Percentiles rank a stretch among this genome's conserved stretches.
These are phyloP conservation scores for Curvularia sp. DNA, from an alignment of 2,329 filamentous ascomycete species.

Conservation along the genomic window DNA sequence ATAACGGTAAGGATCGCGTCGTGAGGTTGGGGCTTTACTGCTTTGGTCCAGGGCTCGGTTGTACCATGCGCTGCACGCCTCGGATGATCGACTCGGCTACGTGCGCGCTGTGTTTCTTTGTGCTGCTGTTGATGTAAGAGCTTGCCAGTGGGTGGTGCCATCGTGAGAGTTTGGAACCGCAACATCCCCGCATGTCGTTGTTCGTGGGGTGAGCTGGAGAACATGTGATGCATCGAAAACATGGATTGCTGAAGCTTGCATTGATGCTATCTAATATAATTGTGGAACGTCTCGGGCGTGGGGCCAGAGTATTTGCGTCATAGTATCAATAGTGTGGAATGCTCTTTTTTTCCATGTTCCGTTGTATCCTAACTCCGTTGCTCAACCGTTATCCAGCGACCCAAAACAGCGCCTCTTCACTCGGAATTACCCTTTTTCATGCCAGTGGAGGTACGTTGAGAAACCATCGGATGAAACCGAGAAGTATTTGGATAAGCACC, in stretches of 20 bases:
- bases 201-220: constrained; percentile 1
- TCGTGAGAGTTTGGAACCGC: constrained; percentile 4
- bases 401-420: background rate
- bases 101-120: background rate
- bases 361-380: constrained; percentile 4
- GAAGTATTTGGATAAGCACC: background rate
- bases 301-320: background rate
- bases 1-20: constrained; percentile 1
- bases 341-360: constrained; percentile 4
- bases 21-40: constrained; percentile 4
- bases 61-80: constrained; percentile 13
- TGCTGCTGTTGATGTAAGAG: constrained; percentile 10
- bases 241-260: constrained; percentile 3
- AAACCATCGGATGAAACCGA: background rate
- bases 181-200: constrained; percentile 1
- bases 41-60: constrained; percentile 5
- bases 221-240: constrained; percentile 1
- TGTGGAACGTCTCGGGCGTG: background rate
- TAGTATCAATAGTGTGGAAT: constrained; percentile 8
- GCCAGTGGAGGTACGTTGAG: background rate
- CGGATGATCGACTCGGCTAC: constrained; percentile 12
- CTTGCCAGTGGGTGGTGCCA: constrained; percentile 8
- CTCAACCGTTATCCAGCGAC: background rate
- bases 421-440: background rate
- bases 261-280: constrained; percentile 11